Percentiles rank a stretch among this genome's conserved stretches.
phyloP scores from a whole-genome alignment of 768 basidiomycete species.

The Leucogyrophana mollusca region DNA sequence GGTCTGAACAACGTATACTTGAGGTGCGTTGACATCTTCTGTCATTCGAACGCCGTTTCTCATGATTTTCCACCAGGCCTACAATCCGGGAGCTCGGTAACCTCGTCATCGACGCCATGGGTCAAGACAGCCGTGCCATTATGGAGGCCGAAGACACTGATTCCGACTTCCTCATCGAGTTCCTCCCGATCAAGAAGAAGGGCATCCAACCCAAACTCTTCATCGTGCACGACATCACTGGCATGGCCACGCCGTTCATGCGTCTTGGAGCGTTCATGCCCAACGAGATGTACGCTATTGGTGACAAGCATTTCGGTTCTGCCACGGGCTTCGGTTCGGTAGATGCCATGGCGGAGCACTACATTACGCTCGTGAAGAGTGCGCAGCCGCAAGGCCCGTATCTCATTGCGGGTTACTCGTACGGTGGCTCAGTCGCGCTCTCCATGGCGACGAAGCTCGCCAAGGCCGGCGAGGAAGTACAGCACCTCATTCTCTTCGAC shows the following conservation, averaged over 20 bases:
- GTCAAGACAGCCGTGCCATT: conserved; percentile 25
- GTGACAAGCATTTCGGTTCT: conserved; percentile 29
- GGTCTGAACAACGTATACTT: conserved; percentile 28
- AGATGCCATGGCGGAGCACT: conserved; percentile 30
- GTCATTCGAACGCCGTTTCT: not conserved
- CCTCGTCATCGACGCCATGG: conserved; percentile 22
- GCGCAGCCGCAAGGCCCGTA: conserved; percentile 26
- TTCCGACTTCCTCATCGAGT: conserved; percentile 25
- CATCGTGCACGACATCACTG: conserved; percentile 30
- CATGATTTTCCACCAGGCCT: conserved; percentile 16
- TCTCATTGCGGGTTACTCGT: conserved; percentile 25
- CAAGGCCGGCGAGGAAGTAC: conserved; percentile 20
- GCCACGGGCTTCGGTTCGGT: conserved; percentile 25
- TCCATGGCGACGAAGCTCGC: conserved; percentile 24
- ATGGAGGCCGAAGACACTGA: conserved; percentile 29
- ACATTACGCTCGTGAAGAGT: conserved; percentile 25
- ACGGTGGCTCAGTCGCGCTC: conserved; percentile 28
- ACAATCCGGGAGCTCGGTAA: conserved; percentile 23
- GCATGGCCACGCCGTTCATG: conserved; percentile 32
- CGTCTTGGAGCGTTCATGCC: conserved; percentile 31
- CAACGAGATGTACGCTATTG: conserved; percentile 32
- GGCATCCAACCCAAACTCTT: conserved; percentile 24
- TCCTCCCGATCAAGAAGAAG: conserved; percentile 31
- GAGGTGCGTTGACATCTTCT: conserved; percentile 15
- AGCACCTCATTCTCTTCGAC: conserved; percentile 27